Percentiles rank a stretch among this genome's conserved stretches.
These are phyloP conservation scores for Syncephalastrum racemosum DNA, from an alignment of 371 early-diverging fungal genomes.

Conservation along the genomic window DNA sequence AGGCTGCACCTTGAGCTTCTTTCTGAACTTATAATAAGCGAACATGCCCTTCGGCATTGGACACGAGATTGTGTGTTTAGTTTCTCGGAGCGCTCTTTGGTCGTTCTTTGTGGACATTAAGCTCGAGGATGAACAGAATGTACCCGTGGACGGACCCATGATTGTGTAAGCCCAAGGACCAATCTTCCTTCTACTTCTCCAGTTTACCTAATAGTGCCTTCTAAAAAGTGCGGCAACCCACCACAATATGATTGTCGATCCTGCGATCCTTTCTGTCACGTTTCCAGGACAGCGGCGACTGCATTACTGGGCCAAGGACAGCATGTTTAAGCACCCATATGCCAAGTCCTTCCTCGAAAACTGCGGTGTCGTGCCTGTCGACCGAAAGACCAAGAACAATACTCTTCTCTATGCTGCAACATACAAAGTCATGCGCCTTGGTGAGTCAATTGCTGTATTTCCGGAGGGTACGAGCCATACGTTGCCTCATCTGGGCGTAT, in stretches of 20 bases:
- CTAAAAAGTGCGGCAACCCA: constrained; percentile 48
- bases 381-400: constrained; percentile 57
- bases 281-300: constrained; percentile 46
- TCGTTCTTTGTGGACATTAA: constrained; percentile 46
- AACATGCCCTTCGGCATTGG: constrained; percentile 49
- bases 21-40: background rate
- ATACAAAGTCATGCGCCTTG: constrained; percentile 44
- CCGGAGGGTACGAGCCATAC: constrained; percentile 62
- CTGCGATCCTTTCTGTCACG: constrained; percentile 47
- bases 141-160: constrained; percentile 35
- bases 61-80: constrained; percentile 41
- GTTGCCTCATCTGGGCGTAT: constrained; percentile 37
- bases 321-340: constrained; percentile 47
- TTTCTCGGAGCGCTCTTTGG: constrained; percentile 50
- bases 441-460: constrained; percentile 57
- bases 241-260: constrained; percentile 62
- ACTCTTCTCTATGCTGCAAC: constrained; percentile 46
- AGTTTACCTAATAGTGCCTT: background rate
- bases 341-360: constrained; percentile 38
- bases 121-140: constrained; percentile 37
- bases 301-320: constrained; percentile 63
- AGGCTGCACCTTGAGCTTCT: background rate
- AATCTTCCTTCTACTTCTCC: background rate
- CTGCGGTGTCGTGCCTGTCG: constrained; percentile 59
- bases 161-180: constrained; percentile 34